Evolutionary conservation across 179 eudicot genomes (phyloP).

Genomic region (Silene coronaria): DNA sequence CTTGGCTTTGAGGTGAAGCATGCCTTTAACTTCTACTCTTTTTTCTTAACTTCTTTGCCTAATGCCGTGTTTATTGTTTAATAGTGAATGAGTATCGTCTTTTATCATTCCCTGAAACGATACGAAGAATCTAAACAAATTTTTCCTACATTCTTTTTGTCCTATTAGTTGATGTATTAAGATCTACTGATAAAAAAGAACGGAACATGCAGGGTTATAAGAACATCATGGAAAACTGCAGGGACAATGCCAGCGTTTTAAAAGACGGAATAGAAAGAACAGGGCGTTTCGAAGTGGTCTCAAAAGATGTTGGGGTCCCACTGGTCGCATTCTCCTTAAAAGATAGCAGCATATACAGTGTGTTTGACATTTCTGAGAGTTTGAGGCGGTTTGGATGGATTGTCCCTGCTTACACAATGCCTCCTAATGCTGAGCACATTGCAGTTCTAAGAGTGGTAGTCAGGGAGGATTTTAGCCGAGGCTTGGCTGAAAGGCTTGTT

Average conservation of each 20-base stretch:
- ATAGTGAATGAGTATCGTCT: no score
- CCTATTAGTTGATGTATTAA: not conserved
- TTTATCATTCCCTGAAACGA: no score
- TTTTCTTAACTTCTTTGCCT: no score
- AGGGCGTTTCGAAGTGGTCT: slow-evolving; percentile 15
- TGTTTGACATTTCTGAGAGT: slow-evolving; percentile 15
- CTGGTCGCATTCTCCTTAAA: slow-evolving; percentile 13
- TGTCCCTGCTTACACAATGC: slow-evolving; percentile 14
- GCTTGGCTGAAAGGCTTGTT: slow-evolving; percentile 14
- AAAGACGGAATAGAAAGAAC: slow-evolving; percentile 9
- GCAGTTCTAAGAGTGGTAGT: slow-evolving; percentile 16
- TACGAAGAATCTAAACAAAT: no score
- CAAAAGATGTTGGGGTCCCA: slow-evolving; percentile 18
- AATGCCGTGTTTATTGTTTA: no score
- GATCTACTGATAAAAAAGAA: not conserved
- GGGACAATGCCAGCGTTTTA: slow-evolving; percentile 13
- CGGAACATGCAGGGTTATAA: slow-evolving; percentile 13
- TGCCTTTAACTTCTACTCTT: not conserved
- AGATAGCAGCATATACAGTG: slow-evolving; percentile 18
- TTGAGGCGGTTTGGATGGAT: slow-evolving; percentile 21
- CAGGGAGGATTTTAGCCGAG: slow-evolving; percentile 20
- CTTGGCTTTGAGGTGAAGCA: not conserved
- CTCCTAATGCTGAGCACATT: slow-evolving; percentile 14
- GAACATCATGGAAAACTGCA: slow-evolving; percentile 21
- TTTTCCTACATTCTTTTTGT: not conserved